Percentiles rank a stretch among this genome's conserved stretches.
These are phyloP conservation scores for Hsuehochloa calcarea DNA, from an alignment of 176 grass and related monocot genomes.

Conservation along the genomic window DNA sequence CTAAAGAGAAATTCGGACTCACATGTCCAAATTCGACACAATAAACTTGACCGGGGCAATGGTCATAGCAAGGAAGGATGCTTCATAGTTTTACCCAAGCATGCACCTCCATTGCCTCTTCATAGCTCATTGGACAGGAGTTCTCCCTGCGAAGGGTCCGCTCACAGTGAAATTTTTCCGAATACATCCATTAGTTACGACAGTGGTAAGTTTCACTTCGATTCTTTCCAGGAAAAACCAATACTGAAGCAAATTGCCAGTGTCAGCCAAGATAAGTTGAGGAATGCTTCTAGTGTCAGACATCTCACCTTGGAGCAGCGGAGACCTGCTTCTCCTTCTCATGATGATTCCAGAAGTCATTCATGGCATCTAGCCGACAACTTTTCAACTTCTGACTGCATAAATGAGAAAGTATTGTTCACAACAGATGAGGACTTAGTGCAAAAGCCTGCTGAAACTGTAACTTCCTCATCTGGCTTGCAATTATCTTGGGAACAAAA, in stretches of 20 bases:
- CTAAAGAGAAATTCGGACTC: constrained; percentile 29
- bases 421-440: constrained; percentile 39
- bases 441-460: constrained; percentile 16
- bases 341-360: constrained; percentile 21
- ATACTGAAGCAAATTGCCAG: constrained; percentile 31
- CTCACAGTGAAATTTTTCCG: constrained; percentile 22
- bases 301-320: background rate
- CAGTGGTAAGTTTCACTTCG: constrained; percentile 21
- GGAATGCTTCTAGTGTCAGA: constrained; percentile 23
- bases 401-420: constrained; percentile 39
- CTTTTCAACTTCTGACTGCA: constrained; percentile 35
- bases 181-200: constrained; percentile 6
- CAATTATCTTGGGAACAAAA: constrained; percentile 34
- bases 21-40: background rate
- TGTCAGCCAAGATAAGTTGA: constrained; percentile 13
- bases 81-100: constrained; percentile 58
- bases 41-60: constrained; percentile 19
- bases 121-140: constrained; percentile 24
- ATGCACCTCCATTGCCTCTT: constrained; percentile 26
- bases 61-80: constrained; percentile 38
- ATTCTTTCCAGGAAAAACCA: constrained; percentile 36
- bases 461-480: background rate
- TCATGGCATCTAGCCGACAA: constrained; percentile 21
- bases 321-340: constrained; percentile 27
- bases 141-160: constrained; percentile 14